These are phyloP conservation scores for Aspergillus udagawae DNA, from an alignment of 2,329 filamentous ascomycete species.

Conservation along the genomic window DNA sequence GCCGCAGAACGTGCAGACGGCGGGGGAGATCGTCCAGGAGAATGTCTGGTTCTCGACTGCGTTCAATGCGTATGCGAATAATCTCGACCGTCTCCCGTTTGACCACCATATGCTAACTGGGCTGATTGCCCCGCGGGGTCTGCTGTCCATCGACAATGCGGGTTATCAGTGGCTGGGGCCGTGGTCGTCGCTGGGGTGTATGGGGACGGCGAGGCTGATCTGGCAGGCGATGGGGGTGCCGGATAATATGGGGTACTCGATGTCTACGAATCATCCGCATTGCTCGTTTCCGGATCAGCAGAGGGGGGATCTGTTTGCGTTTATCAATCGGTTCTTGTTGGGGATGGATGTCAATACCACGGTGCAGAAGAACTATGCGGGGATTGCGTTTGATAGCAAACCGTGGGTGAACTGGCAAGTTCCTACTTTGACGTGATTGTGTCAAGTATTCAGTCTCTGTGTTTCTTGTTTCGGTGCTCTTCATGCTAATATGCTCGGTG, in stretches of 20 bases:
- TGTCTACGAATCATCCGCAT: constrained; percentile 53
- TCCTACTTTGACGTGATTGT: background rate
- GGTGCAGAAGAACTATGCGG: constrained; percentile 5
- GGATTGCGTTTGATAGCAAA: constrained; percentile 1
- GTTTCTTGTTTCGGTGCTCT: too few relatives aligned
- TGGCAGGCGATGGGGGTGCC: constrained; percentile 3
- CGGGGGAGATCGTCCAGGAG: constrained; percentile 55
- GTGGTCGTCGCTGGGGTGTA: constrained; percentile 5
- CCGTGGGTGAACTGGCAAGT: constrained; percentile 7
- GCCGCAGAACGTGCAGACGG: constrained; percentile 59
- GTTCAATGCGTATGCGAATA: constrained; percentile 51
- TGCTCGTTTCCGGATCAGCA: constrained; percentile 54
- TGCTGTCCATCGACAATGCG: constrained; percentile 30
- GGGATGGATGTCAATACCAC: constrained; percentile 26
- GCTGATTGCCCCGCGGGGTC: constrained; percentile 53
- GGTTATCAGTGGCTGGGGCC: constrained; percentile 7
- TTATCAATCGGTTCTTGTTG: constrained; percentile 54
- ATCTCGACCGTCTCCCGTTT: constrained; percentile 47
- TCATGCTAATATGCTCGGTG: too few relatives aligned
- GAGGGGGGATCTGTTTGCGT: constrained; percentile 50
- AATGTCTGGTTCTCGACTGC: constrained; percentile 60
- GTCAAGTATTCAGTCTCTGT: too few relatives aligned
- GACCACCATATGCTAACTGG: constrained; percentile 59
- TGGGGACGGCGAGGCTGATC: background rate
- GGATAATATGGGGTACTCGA: constrained; percentile 52